Evolutionary conservation across 805 yeast species (phyloP).

Genomic region (Spathaspora passalidarum): DNA sequence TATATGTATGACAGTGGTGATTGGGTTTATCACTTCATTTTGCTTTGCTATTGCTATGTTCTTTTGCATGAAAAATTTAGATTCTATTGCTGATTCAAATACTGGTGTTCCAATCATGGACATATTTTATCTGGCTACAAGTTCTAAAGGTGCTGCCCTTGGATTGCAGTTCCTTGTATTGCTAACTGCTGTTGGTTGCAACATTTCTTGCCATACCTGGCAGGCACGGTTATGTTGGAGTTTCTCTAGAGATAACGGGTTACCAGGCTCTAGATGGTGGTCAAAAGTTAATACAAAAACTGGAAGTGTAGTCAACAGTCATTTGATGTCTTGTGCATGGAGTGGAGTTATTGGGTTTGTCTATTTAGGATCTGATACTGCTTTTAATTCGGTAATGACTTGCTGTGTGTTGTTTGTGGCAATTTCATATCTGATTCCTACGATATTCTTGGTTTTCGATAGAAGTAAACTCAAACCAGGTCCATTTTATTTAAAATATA

Average conservation of each 20-base stretch:
- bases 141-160: conserved; percentile 33
- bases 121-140: conserved; percentile 37
- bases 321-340: conserved; percentile 30
- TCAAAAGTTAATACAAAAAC: conserved; percentile 33
- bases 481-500: conserved; percentile 47
- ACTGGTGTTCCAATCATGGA: conserved; percentile 41
- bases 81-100: conserved; percentile 21
- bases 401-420: conserved; percentile 49
- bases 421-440: conserved; percentile 36
- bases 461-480: conserved; percentile 38
- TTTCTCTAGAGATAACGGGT: conserved; percentile 41
- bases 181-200: conserved; percentile 36
- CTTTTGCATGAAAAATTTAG: conserved; percentile 33
- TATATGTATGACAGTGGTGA: conserved; percentile 37
- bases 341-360: conserved; percentile 22
- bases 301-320: conserved; percentile 40
- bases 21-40: conserved; percentile 38
- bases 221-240: conserved; percentile 44
- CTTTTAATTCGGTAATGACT: conserved; percentile 39
- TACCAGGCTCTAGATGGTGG: conserved; percentile 39
- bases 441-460: conserved; percentile 32
- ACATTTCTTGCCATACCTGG: conserved; percentile 41
- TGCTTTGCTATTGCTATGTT: conserved; percentile 40
- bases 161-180: conserved; percentile 33
- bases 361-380: conserved; percentile 34